Evolutionary conservation across 208 protist species (phyloP).

Genomic region (Trypanosoma rangeli): DNA sequence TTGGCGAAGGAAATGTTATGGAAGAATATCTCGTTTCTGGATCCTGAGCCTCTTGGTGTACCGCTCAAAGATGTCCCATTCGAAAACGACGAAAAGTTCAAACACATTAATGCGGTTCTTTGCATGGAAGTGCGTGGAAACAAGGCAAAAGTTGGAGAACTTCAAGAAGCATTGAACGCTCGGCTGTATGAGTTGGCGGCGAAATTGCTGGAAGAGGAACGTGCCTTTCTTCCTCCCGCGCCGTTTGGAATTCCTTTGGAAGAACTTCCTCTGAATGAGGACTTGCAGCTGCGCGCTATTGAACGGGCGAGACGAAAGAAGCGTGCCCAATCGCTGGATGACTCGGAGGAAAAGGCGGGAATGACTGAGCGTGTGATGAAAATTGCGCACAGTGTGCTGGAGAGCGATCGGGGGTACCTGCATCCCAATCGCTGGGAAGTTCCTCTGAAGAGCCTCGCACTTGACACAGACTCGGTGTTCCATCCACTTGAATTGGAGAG

Average conservation of each 20-base stretch:
- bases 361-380: conserved; percentile 49
- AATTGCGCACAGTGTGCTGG: conserved; percentile 56
- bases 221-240: conserved; percentile 49
- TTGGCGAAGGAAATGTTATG: conserved; percentile 55
- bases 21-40: conserved; percentile 56
- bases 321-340: neutral
- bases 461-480: conserved; percentile 60
- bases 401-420: conserved; percentile 65
- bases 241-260: conserved; percentile 53
- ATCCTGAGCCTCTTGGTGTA: conserved; percentile 56
- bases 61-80: conserved; percentile 53
- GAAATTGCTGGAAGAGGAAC: conserved; percentile 52
- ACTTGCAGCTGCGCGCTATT: conserved; percentile 47
- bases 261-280: conserved; percentile 70
- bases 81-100: conserved; percentile 56
- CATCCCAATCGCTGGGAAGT: conserved; percentile 66
- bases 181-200: conserved; percentile 55
- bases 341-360: conserved; percentile 25
- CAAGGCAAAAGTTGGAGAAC: conserved; percentile 36
- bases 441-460: conserved; percentile 57
- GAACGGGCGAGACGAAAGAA: conserved; percentile 28
- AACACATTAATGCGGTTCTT: conserved; percentile 49
- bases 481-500: conserved; percentile 55
- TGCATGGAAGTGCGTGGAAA: conserved; percentile 51
- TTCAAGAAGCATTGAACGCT: conserved; percentile 60